phyloP scores from a whole-genome alignment of 257 asterid species.

The Haberlea rhodopensis region DNA sequence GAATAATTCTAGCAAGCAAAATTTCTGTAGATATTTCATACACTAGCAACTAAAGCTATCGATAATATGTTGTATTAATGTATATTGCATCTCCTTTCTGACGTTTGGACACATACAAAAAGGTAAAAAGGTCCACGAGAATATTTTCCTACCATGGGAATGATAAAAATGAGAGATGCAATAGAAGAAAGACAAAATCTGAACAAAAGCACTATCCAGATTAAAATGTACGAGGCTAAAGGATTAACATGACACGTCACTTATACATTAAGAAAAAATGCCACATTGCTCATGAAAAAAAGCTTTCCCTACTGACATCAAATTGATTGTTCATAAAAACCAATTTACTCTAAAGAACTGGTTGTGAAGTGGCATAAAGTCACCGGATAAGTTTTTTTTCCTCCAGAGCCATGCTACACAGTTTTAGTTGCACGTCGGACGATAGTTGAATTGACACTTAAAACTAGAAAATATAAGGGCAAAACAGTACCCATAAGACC shows the following conservation, averaged over 20 bases:
- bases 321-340: background rate
- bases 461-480: too few species aligned
- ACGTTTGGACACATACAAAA: background rate
- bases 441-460: background rate
- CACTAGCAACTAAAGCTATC: background rate
- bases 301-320: background rate
- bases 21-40: background rate
- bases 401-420: background rate
- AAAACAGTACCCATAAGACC: background rate
- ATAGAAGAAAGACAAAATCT: background rate
- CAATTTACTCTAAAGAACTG: background rate
- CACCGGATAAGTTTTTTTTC: background rate
- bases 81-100: slow-evolving; percentile 11
- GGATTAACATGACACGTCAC: background rate
- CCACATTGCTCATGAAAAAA: too few species aligned
- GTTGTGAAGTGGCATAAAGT: background rate
- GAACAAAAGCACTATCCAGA: background rate
- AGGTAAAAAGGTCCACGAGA: background rate
- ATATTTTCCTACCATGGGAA: background rate
- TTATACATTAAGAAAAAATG: background rate
- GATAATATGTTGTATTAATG: background rate
- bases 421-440: background rate
- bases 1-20: background rate
- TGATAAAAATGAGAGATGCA: background rate
- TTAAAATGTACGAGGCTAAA: background rate